Percentiles rank a stretch among this genome's conserved stretches.
Conservation (phyloP, 2,329 filamentous ascomycete genomes). For the Clarireedia hainanense region DNA sequence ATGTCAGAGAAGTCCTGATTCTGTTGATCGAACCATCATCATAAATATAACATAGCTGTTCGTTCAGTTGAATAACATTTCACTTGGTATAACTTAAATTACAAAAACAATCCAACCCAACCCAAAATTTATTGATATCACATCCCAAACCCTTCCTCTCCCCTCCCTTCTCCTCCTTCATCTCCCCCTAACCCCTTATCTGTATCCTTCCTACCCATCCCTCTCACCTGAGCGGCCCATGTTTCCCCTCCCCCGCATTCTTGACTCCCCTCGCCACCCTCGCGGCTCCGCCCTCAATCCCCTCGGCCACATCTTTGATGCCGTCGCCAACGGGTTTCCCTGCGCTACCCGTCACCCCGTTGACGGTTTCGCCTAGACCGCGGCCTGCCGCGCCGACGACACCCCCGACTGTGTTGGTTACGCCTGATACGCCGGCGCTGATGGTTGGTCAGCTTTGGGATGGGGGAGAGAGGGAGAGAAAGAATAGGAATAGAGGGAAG, state of each 20-base stretch:
- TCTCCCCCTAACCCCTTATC: neutral
- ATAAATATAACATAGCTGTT: too few relatives aligned
- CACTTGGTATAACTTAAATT: too few relatives aligned
- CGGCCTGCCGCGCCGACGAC: conserved; percentile 21
- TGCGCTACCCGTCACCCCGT: conserved; percentile 16
- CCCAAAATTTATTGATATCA: neutral
- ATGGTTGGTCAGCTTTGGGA: neutral
- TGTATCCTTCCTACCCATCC: too few relatives aligned
- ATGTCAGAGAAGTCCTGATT: too few relatives aligned
- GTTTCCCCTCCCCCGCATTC: conserved; percentile 20
- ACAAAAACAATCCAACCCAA: too few relatives aligned
- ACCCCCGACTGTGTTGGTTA: conserved; percentile 19
- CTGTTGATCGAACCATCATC: too few relatives aligned
- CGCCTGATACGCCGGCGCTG: conserved; percentile 17
- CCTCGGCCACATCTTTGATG: conserved; percentile 19
- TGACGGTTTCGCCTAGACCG: conserved; percentile 22
- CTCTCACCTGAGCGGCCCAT: conserved; percentile 3
- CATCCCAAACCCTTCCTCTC: neutral
- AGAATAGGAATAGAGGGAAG: neutral
- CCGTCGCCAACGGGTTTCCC: conserved; percentile 23
- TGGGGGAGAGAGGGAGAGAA: neutral
- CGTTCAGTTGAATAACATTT: too few relatives aligned
- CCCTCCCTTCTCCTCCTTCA: neutral
- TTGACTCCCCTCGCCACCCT: conserved; percentile 19
- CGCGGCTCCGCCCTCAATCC: conserved; percentile 19